Conservation (phyloP, 495 filamentous ascomycete species). For the Penicillium samsonianum region DNA sequence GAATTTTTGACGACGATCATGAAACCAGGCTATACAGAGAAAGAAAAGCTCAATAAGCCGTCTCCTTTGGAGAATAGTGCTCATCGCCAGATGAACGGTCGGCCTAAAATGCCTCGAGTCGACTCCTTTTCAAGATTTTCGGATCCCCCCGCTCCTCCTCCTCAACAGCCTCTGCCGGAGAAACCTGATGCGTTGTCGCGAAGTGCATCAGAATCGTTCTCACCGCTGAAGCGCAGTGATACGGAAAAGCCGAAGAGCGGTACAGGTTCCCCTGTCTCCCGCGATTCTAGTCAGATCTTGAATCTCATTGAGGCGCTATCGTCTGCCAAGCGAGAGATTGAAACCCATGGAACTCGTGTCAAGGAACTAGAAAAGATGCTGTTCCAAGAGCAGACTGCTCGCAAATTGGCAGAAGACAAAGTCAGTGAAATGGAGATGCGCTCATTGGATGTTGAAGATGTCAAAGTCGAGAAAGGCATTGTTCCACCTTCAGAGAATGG, state of each 20-base stretch:
- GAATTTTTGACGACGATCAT: constrained; percentile 78
- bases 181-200: constrained; percentile 72
- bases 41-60: constrained; percentile 52
- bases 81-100: constrained; percentile 46
- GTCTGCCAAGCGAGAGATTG: constrained; percentile 75
- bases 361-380: constrained; percentile 80
- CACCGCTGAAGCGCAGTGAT: constrained; percentile 67
- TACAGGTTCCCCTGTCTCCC: constrained; percentile 61
- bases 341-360: constrained; percentile 73
- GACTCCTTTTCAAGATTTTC: constrained; percentile 67
- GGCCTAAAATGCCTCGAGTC: constrained; percentile 58
- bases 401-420: constrained; percentile 79
- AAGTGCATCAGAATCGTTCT: constrained; percentile 43
- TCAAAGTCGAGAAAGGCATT: constrained; percentile 32
- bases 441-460: constrained; percentile 23
- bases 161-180: constrained; percentile 86
- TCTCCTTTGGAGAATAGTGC: constrained; percentile 40
- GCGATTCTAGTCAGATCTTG: constrained; percentile 72
- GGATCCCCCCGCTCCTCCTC: constrained; percentile 87
- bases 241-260: constrained; percentile 69
- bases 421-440: constrained; percentile 67
- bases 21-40: constrained; percentile 65
- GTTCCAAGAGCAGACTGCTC: constrained; percentile 73
- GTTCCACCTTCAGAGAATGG: constrained; percentile 32
- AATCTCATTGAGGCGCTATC: constrained; percentile 80